A percentile compares a stretch with the other conserved stretches of the same genome.
These are phyloP conservation scores for Ananas comosus DNA, from an alignment of 176 grass and related monocot genomes.

Conservation along the genomic window DNA sequence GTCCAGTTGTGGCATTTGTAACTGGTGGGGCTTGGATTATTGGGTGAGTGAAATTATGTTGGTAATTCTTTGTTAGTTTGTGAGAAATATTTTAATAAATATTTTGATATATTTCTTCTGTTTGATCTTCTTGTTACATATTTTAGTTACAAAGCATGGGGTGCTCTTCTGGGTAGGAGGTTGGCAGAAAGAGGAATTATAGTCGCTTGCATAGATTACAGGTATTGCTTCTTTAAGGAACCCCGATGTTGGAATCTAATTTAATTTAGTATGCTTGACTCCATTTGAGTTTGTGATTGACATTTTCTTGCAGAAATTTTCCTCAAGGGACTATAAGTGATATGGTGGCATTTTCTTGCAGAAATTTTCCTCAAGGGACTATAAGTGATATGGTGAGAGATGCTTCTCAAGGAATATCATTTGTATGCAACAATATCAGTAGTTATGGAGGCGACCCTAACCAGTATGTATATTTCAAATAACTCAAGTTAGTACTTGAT, in stretches of 20 bases:
- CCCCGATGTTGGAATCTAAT: not conserved
- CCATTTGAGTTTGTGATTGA: not conserved
- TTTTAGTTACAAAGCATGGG: conserved; percentile 97
- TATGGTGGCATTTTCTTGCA: conserved; percentile 18
- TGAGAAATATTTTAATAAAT: not conserved
- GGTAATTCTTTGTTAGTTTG: not conserved
- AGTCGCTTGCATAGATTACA: conserved; percentile 99
- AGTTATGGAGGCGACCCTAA: conserved; percentile 88
- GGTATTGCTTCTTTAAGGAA: conserved; percentile 34
- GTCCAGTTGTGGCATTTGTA: conserved; percentile 88
- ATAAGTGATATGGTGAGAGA: conserved; percentile 94
- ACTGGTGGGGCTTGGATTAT: conserved; percentile 98
- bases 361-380: conserved; percentile 97
- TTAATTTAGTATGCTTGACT: not conserved
- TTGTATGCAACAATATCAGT: conserved; percentile 78
- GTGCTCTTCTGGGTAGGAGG: conserved; percentile 76
- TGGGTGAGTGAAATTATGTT: conserved; percentile 48
- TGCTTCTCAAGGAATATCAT: conserved; percentile 95
- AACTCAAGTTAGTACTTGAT: conserved; percentile 10
- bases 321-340: not conserved
- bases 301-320: not conserved
- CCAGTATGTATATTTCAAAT: conserved; percentile 32
- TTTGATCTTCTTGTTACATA: conserved; percentile 8
- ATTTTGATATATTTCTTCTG: not conserved
- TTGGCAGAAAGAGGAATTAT: conserved; percentile 91